These are phyloP conservation scores for Guyanaporus albipodus DNA, from an alignment of 768 basidiomycete species.

Conservation along the genomic window DNA sequence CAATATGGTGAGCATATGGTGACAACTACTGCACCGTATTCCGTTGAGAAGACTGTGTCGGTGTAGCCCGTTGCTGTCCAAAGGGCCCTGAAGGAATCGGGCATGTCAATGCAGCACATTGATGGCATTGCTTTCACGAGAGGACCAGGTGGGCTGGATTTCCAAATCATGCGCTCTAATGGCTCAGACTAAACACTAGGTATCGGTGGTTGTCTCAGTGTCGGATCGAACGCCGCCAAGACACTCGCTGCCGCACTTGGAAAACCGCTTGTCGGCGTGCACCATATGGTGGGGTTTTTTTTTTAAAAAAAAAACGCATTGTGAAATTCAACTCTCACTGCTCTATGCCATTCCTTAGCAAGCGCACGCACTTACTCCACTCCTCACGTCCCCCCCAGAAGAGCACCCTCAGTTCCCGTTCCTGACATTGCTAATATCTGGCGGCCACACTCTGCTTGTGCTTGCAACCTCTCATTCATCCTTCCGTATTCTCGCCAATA, in stretches of 20 bases:
- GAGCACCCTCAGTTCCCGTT: conserved; percentile 71
- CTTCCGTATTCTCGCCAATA: conserved; percentile 72
- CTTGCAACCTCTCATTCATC: conserved; percentile 55
- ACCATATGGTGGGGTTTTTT: conserved; percentile 76
- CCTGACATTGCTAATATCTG: conserved; percentile 83
- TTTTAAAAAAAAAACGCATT: not conserved
- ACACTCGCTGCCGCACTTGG: conserved; percentile 71
- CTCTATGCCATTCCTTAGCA: conserved; percentile 47
- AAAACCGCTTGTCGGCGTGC: conserved; percentile 85
- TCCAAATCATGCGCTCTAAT: not conserved
- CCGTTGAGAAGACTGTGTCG: not conserved
- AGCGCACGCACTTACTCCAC: conserved; percentile 84
- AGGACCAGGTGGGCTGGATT: conserved; percentile 60
- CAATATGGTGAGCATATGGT: conserved; percentile 54
- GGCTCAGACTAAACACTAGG: conserved; percentile 37
- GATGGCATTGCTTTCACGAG: conserved; percentile 90
- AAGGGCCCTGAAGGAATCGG: conserved; percentile 63
- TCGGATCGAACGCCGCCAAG: conserved; percentile 81
- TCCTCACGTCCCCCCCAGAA: conserved; percentile 53
- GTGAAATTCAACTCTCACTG: not conserved
- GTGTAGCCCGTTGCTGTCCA: conserved; percentile 68
- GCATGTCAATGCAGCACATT: conserved; percentile 54
- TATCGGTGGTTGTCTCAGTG: conserved; percentile 75
- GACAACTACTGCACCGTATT: not conserved
- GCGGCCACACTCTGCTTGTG: conserved; percentile 90